These are phyloP conservation scores for Wickerhamiella cacticola DNA, from an alignment of 805 yeast genomes.

Conservation along the genomic window DNA sequence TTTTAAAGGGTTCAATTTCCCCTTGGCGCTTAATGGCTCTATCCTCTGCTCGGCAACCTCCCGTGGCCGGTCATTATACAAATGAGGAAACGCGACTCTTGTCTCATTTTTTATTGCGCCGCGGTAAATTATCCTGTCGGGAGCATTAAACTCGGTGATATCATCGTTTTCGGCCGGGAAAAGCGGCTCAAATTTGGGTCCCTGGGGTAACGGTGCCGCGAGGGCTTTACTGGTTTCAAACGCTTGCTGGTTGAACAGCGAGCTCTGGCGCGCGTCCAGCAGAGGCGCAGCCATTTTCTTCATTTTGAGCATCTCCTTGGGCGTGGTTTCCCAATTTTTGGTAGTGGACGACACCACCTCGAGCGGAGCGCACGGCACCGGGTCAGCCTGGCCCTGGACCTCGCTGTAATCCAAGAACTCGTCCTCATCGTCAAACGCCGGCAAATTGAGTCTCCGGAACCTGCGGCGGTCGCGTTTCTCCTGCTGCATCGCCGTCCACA, in stretches of 20 bases:
- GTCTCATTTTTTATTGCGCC: slow-evolving; percentile 69
- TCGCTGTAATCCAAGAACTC: slow-evolving; percentile 82
- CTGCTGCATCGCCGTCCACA: slow-evolving; percentile 86
- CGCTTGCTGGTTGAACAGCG: slow-evolving; percentile 36
- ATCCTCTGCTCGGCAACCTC: slow-evolving; percentile 39
- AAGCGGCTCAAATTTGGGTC: slow-evolving; percentile 89
- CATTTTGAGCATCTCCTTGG: slow-evolving; percentile 41
- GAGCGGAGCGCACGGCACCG: neutral
- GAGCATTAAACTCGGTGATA: slow-evolving; percentile 77
- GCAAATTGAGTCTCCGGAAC: slow-evolving; percentile 85
- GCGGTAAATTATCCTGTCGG: slow-evolving; percentile 78
- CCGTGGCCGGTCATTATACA: slow-evolving; percentile 68
- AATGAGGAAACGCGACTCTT: slow-evolving; percentile 71
- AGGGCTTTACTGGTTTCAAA: slow-evolving; percentile 86
- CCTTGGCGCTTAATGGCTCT: neutral
- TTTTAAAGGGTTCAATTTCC: neutral
- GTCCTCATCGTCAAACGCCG: slow-evolving; percentile 96
- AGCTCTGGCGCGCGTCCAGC: slow-evolving; percentile 40
- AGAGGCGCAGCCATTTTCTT: slow-evolving; percentile 62
- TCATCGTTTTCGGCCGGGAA: slow-evolving; percentile 54
- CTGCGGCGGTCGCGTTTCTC: slow-evolving; percentile 85
- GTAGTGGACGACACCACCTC: neutral
- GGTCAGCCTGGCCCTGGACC: slow-evolving; percentile 22
- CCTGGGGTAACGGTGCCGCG: slow-evolving; percentile 81
- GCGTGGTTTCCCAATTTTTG: slow-evolving; percentile 6